A percentile compares a stretch with the other conserved stretches of the same genome.
Evolutionary conservation across 306 rosid genomes (phyloP).

Genomic region (Vigna unguiculata): DNA sequence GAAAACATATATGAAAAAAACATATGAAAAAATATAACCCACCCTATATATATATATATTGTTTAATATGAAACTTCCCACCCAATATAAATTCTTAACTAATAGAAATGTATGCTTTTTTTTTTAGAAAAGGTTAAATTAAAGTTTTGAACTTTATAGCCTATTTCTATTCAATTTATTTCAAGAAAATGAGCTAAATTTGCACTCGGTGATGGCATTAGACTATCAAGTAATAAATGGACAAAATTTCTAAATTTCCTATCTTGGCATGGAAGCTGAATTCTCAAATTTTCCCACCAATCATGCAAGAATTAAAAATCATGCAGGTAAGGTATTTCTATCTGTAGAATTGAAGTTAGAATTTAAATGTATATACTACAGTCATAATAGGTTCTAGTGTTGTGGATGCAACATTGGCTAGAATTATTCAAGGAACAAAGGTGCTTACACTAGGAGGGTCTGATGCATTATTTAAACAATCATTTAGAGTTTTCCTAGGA

Average conservation of each 20-base stretch:
- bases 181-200: too few species aligned
- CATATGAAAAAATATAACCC: too few species aligned
- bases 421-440: slow-evolving; percentile 66
- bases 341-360: not conserved
- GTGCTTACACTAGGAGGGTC: slow-evolving; percentile 60
- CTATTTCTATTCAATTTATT: too few species aligned
- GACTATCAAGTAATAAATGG: not conserved
- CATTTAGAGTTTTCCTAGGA: slow-evolving; percentile 50
- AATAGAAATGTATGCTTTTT: too few species aligned
- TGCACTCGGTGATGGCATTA: too few species aligned
- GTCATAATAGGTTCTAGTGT: slow-evolving; percentile 57
- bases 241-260: not conserved
- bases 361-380: slow-evolving; percentile 25
- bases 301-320: not conserved
- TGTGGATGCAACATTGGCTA: slow-evolving; percentile 64
- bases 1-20: too few species aligned
- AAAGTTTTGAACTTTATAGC: too few species aligned
- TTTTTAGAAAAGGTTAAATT: too few species aligned
- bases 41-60: too few species aligned
- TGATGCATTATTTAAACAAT: slow-evolving; percentile 56
- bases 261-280: not conserved
- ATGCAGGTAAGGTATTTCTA: not conserved
- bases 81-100: too few species aligned
- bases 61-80: too few species aligned
- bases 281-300: not conserved